phyloP scores from a whole-genome alignment of 78 protist genomes.

The Tieghemostelium lacteum region DNA sequence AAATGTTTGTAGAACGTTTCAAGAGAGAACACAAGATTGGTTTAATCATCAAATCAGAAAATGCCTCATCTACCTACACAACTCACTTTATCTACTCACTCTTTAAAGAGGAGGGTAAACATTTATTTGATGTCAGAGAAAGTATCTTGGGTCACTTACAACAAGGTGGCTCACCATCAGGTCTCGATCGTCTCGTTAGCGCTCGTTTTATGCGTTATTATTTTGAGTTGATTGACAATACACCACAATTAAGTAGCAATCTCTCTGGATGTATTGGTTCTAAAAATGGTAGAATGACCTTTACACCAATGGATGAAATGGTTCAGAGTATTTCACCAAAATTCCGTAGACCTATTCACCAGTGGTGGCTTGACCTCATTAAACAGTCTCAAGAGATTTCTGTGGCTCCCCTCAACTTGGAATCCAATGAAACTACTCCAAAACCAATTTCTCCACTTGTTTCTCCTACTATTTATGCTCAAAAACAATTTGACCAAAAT shows the following conservation, averaged over 20 bases:
- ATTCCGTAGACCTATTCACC: slow-evolving; percentile 32
- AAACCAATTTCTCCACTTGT: neutral
- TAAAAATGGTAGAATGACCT: slow-evolving; percentile 20
- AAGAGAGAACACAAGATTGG: slow-evolving; percentile 31
- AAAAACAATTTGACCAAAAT: slow-evolving; percentile 36
- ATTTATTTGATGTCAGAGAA: slow-evolving; percentile 51
- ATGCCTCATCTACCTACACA: slow-evolving; percentile 47
- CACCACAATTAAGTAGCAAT: neutral
- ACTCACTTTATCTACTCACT: slow-evolving; percentile 56
- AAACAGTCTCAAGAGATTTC: slow-evolving; percentile 34
- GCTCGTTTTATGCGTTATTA: slow-evolving; percentile 44
- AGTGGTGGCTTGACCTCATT: slow-evolving; percentile 61
- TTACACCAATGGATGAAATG: slow-evolving; percentile 39
- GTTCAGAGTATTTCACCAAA: slow-evolving; percentile 12
- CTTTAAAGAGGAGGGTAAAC: slow-evolving; percentile 75
- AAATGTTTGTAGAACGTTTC: slow-evolving; percentile 58
- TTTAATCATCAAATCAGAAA: slow-evolving; percentile 64
- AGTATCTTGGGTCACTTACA: slow-evolving; percentile 85
- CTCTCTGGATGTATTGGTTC: slow-evolving; percentile 55
- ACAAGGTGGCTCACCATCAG: slow-evolving; percentile 84
- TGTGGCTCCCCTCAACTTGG: slow-evolving; percentile 7
- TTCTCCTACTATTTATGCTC: slow-evolving; percentile 5
- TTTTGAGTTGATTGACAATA: slow-evolving; percentile 20
- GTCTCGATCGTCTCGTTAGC: slow-evolving; percentile 75
- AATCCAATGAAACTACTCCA: neutral